Evolutionary conservation across 2,329 filamentous ascomycete species (phyloP), one percentile per base, ranked within the genome.

Genomic region (Aspergillus ibericus): DNA sequence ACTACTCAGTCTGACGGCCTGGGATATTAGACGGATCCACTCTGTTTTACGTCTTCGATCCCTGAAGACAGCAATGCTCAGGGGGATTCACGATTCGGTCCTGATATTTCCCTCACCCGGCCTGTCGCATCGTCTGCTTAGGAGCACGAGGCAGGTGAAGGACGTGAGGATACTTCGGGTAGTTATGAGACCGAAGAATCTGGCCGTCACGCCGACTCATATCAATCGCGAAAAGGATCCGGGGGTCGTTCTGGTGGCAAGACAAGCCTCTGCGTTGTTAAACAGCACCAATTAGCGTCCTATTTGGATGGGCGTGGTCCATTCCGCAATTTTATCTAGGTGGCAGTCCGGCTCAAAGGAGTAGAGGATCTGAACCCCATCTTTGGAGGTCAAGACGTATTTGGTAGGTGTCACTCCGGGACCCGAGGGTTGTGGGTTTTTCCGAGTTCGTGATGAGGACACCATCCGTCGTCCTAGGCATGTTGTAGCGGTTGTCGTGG

Each of bases 351-450:
- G 44, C 44, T 29, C 2, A 48, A 48, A 48, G 44, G 44, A 48
- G 25, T 48, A 48, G 44, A 25, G 25, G 44, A 48, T 48, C 44
- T 48, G 44, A 48, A 48, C 44, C 44, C 44, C 44, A 48, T 48
- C 44, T 32, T 48, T 32, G 22, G 44, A 12, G 44, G 44, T 32
- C 15, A 6, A 16, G 7, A 32, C 6, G 22, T 29, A n/a, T n/a
- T 29, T 29, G 42, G 42, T 25, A 47, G 38, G 38, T 42, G n/a
- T 42, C 38, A 20, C 16, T 42, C 38, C 38, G 38, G 38, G 18
- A 42, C 16, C 38, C 18, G 38, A 13, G 18, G 38, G 18, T 6
- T 42, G 38, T 42, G 18, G 38, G 38, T 10, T 20, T 22, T 42
- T 42, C 38, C 38, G 18, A 42, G 5, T 42, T 15, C 38, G 13